These are phyloP conservation scores for Dactylellina haptotyla DNA, from an alignment of 2,329 filamentous ascomycete genomes.

Conservation along the genomic window DNA sequence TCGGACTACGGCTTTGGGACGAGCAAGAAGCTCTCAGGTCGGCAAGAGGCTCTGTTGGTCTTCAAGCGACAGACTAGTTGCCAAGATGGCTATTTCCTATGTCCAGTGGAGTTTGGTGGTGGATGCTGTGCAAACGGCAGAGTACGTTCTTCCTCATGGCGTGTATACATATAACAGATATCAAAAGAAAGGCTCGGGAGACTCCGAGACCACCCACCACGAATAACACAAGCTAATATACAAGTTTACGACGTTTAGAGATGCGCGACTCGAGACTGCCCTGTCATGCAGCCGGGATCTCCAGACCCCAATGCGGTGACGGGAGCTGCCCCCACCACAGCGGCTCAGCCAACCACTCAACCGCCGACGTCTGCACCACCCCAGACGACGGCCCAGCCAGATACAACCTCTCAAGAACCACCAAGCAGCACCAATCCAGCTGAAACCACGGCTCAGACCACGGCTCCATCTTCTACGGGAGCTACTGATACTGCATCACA, in stretches of 20 bases:
- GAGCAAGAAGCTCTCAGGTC: conserved; percentile 19
- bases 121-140: conserved; percentile 43
- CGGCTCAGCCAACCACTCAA: conserved; percentile 1
- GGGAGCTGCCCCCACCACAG: no score
- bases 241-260: conserved; percentile 9
- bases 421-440: neutral
- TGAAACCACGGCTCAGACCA: conserved; percentile 20
- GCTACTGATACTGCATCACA: conserved; percentile 1
- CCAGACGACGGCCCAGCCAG: no score
- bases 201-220: no score
- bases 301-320: conserved; percentile 2
- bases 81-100: conserved; percentile 28
- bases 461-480: conserved; percentile 13
- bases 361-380: no score
- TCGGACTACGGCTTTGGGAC: conserved; percentile 23
- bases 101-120: conserved; percentile 36
- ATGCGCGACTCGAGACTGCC: conserved; percentile 45
- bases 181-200: no score
- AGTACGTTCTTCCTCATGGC: conserved; percentile 10
- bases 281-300: conserved; percentile 10
- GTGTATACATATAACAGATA: no score
- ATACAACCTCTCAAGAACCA: conserved; percentile 3
- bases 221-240: no score
- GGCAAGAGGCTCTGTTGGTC: conserved; percentile 45
- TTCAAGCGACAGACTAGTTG: conserved; percentile 43